phyloP scores from a whole-genome alignment of 2,329 filamentous ascomycete genomes.

The Trichoderma hamatum region DNA sequence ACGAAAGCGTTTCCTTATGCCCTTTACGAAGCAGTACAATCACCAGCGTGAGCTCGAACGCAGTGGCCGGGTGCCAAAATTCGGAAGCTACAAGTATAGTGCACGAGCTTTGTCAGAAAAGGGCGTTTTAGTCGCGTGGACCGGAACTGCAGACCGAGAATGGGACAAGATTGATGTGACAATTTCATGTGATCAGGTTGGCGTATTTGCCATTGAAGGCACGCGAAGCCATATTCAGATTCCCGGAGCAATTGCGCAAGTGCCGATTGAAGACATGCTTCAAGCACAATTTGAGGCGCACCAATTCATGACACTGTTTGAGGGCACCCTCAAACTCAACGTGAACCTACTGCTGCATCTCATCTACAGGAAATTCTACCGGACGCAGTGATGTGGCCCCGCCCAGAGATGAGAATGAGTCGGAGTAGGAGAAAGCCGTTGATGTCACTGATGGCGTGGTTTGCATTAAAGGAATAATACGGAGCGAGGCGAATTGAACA shows the following conservation, averaged over 20 bases:
- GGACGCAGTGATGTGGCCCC: slow-evolving; percentile 56
- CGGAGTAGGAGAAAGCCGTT: slow-evolving; percentile 2
- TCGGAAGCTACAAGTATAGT: slow-evolving; percentile 97
- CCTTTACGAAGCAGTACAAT: slow-evolving; percentile 98
- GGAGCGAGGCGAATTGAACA: slow-evolving; percentile 10
- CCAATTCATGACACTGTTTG: slow-evolving; percentile 94
- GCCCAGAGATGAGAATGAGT: neutral
- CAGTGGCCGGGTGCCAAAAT: slow-evolving; percentile 91
- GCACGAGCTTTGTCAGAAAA: slow-evolving; percentile 87
- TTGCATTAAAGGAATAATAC: neutral
- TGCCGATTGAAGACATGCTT: slow-evolving; percentile 89
- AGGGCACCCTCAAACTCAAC: slow-evolving; percentile 82
- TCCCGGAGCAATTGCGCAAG: slow-evolving; percentile 83
- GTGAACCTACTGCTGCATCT: slow-evolving; percentile 96
- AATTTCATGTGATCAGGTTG: slow-evolving; percentile 90
- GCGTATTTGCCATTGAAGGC: slow-evolving; percentile 90
- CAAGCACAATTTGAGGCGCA: slow-evolving; percentile 97
- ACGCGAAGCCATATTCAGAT: slow-evolving; percentile 93
- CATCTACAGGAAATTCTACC: slow-evolving; percentile 98
- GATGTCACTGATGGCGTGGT: neutral
- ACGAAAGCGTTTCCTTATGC: slow-evolving; percentile 90
- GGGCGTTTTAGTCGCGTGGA: slow-evolving; percentile 91
- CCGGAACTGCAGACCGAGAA: slow-evolving; percentile 77
- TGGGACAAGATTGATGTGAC: slow-evolving; percentile 94
- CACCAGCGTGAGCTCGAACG: slow-evolving; percentile 95